A percentile compares a stretch with the other conserved stretches of the same genome.
Conservation (phyloP, 2,329 filamentous ascomycete species). For the Ambrosiella cleistominuta region DNA sequence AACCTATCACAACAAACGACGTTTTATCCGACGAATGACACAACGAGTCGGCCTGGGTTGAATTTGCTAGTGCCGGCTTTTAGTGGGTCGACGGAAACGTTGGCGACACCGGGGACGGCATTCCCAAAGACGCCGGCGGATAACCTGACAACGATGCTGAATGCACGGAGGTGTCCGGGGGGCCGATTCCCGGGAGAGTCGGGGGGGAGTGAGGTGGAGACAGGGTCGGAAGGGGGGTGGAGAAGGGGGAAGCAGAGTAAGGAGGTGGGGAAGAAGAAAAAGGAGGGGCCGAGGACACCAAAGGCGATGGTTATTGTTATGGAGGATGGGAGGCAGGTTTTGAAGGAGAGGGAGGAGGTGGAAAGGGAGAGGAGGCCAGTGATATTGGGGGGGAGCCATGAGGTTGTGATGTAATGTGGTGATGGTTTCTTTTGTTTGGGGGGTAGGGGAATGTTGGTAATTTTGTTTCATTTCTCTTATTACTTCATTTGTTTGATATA, state of each 20-base stretch:
- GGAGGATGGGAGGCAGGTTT: conserved; percentile 4
- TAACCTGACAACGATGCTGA: not conserved
- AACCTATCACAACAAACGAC: not conserved
- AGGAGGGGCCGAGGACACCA: conserved; percentile 17
- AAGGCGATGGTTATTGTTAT: conserved; percentile 17
- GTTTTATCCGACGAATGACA: not conserved
- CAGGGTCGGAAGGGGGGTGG: not conserved
- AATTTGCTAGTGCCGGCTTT: conserved; percentile 12
- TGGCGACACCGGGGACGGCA: conserved; percentile 9
- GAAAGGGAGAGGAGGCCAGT: not conserved
- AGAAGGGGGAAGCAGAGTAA: not conserved
- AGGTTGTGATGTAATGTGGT: not conserved
- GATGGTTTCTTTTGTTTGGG: not conserved
- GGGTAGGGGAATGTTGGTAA: not conserved
- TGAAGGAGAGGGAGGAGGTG: not conserved
- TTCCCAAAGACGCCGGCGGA: conserved; percentile 11
- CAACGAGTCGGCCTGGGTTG: conserved; percentile 1
- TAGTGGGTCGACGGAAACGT: conserved; percentile 10
- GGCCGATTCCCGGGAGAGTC: not conserved
- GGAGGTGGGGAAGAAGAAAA: not conserved
- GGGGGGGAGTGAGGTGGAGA: not conserved
- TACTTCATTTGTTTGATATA: not conserved
- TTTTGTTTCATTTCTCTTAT: not conserved
- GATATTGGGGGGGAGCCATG: conserved; percentile 9
- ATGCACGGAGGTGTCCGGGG: not conserved